phyloP scores from a whole-genome alignment of 768 basidiomycete genomes.

The Hydnomerulius pinastri region DNA sequence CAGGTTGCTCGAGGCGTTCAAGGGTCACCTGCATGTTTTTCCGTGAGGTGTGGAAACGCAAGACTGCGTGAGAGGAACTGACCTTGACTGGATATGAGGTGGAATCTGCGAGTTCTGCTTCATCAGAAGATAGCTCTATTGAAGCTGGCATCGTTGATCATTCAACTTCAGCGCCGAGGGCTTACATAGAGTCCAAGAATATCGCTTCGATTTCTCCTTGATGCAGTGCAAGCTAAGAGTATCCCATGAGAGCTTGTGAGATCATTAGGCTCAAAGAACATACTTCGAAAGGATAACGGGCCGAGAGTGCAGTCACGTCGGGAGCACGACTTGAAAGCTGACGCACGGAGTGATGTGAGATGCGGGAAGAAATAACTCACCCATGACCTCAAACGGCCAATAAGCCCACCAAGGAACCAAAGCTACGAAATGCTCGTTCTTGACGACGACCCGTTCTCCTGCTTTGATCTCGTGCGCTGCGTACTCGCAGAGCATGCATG shows the following conservation, averaged over 20 bases:
- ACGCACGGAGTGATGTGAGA: too few species aligned
- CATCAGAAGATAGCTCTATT: slow-evolving; percentile 31
- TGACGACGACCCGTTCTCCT: slow-evolving; percentile 63
- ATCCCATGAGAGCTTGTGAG: too few species aligned
- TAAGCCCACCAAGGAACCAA: slow-evolving; percentile 95
- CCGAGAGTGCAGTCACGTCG: slow-evolving; percentile 57
- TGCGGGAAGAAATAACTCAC: slow-evolving; percentile 49
- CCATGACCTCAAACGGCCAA: slow-evolving; percentile 88
- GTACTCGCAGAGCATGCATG: slow-evolving; percentile 83
- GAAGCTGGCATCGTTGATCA: slow-evolving; percentile 28
- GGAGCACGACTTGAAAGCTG: slow-evolving; percentile 61
- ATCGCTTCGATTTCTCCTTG: slow-evolving; percentile 36
- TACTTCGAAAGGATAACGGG: slow-evolving; percentile 68
- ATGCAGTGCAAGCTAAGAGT: slow-evolving; percentile 29
- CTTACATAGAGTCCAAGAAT: slow-evolving; percentile 34
- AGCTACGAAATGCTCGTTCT: slow-evolving; percentile 78
- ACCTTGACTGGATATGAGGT: slow-evolving; percentile 17
- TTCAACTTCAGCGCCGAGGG: slow-evolving; percentile 27
- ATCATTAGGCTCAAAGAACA: too few species aligned
- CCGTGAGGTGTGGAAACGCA: background rate
- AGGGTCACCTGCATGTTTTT: background rate
- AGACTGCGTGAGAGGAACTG: background rate
- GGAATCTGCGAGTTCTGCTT: slow-evolving; percentile 30
- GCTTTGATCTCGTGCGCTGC: slow-evolving; percentile 61
- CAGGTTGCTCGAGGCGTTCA: slow-evolving; percentile 14